Evolutionary conservation across 2,329 filamentous ascomycete species (phyloP).

Genomic region (Colletotrichum limetticola): DNA sequence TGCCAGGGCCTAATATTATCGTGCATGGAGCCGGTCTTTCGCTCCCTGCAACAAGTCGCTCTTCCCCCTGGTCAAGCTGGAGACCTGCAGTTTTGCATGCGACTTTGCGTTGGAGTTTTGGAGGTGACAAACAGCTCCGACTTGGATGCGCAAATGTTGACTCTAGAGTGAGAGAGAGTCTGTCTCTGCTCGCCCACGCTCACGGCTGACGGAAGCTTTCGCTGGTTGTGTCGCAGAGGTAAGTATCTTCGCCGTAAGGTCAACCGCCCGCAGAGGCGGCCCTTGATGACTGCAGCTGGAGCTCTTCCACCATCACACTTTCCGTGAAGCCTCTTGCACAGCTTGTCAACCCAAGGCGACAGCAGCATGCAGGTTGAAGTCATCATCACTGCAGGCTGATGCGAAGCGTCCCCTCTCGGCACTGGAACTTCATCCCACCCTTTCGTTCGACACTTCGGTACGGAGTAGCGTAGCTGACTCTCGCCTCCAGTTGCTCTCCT

Average conservation of each 20-base stretch:
- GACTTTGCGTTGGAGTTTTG: background rate
- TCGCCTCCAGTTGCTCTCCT: conserved; percentile 1
- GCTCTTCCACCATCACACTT: background rate
- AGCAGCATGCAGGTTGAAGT: conserved; percentile 20
- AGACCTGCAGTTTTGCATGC: conserved; percentile 23
- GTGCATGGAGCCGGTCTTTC: conserved; percentile 21
- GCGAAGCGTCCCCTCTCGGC: background rate
- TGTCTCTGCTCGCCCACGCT: background rate
- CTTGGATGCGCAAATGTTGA: background rate
- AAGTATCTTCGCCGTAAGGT: background rate
- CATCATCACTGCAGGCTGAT: conserved; percentile 20
- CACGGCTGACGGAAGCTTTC: background rate
- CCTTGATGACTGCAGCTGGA: conserved; percentile 23
- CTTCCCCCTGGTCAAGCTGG: conserved; percentile 11
- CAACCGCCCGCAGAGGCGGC: conserved; percentile 7
- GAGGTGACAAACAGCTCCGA: conserved; percentile 5
- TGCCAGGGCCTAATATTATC: conserved; percentile 19
- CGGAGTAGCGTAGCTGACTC: background rate
- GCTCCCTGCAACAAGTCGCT: conserved; percentile 8
- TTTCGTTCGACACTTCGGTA: background rate
- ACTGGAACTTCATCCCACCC: conserved; percentile 10
- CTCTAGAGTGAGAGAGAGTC: background rate
- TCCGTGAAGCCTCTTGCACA: conserved; percentile 5
- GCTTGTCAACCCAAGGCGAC: background rate
- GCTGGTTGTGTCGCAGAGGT: background rate